Evolutionary conservation across 2,329 filamentous ascomycete genomes (phyloP).

Genomic region (Colletotrichum sp.): DNA sequence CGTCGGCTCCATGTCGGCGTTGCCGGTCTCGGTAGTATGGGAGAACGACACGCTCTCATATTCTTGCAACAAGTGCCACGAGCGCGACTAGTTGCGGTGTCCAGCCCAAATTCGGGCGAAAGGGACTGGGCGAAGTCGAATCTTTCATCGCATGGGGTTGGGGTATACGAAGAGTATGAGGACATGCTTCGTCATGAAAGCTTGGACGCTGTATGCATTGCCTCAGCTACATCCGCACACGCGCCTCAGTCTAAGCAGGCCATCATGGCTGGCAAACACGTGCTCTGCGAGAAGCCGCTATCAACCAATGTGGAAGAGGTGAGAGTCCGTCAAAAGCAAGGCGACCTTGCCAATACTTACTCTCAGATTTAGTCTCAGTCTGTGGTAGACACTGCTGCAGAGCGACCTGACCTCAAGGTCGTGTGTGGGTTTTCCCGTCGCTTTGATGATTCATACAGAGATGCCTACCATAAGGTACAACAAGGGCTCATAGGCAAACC

Average conservation of each 20-base stretch:
- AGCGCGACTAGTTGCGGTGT: not conserved
- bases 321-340: not conserved
- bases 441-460: not conserved
- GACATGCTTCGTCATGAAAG: not conserved
- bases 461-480: not conserved
- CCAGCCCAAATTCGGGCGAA: not conserved
- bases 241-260: not conserved
- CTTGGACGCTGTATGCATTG: not conserved
- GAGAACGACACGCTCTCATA: not conserved
- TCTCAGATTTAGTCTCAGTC: not conserved
- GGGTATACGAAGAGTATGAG: not conserved
- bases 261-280: not conserved
- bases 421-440: not conserved
- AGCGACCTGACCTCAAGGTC: not conserved
- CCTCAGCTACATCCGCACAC: not conserved
- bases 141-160: not conserved
- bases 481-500: not conserved
- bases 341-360: not conserved
- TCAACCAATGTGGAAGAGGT: not conserved
- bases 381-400: not conserved
- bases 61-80: not conserved
- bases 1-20: too few relatives aligned
- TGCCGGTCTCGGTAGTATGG: not conserved
- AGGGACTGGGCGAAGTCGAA: not conserved
- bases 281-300: not conserved